These are phyloP conservation scores for Monilinia vaccinii-corymbosi DNA, from an alignment of 2,329 filamentous ascomycete genomes.

Conservation along the genomic window DNA sequence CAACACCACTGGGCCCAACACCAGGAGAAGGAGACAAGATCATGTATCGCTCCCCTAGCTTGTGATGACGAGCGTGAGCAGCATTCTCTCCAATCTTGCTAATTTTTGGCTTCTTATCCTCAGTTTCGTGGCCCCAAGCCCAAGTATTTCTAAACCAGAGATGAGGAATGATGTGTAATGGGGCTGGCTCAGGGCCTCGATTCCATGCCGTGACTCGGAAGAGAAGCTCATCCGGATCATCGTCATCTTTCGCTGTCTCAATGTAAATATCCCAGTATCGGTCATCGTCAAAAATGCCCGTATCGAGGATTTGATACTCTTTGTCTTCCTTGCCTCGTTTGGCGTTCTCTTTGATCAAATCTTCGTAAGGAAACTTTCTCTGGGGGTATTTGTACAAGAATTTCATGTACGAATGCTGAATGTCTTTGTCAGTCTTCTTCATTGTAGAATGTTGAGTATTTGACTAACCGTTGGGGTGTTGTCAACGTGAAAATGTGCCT, in stretches of 20 bases:
- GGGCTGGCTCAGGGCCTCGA: constrained; percentile 79
- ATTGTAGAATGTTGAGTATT: not conserved
- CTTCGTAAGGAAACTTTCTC: constrained; percentile 81
- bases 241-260: constrained; percentile 88
- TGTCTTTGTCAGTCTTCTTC: constrained; percentile 13
- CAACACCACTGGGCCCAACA: constrained; percentile 65
- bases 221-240: constrained; percentile 82
- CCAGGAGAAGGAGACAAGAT: constrained; percentile 85
- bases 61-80: constrained; percentile 68
- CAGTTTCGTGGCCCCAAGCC: constrained; percentile 78
- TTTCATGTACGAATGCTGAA: constrained; percentile 95
- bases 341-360: constrained; percentile 77
- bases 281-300: constrained; percentile 78
- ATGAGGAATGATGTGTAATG: constrained; percentile 87
- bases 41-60: constrained; percentile 74
- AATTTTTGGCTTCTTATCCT: constrained; percentile 73
- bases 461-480: constrained; percentile 59
- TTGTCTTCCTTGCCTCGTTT: constrained; percentile 64
- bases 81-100: constrained; percentile 54
- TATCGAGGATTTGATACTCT: constrained; percentile 90
- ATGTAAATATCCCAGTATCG: constrained; percentile 97
- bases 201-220: constrained; percentile 98
- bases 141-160: constrained; percentile 97
- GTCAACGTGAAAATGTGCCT: constrained; percentile 92
- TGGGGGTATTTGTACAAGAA: constrained; percentile 97